phyloP scores from a whole-genome alignment of 768 basidiomycete species.

The Pleurotus sapidus region DNA sequence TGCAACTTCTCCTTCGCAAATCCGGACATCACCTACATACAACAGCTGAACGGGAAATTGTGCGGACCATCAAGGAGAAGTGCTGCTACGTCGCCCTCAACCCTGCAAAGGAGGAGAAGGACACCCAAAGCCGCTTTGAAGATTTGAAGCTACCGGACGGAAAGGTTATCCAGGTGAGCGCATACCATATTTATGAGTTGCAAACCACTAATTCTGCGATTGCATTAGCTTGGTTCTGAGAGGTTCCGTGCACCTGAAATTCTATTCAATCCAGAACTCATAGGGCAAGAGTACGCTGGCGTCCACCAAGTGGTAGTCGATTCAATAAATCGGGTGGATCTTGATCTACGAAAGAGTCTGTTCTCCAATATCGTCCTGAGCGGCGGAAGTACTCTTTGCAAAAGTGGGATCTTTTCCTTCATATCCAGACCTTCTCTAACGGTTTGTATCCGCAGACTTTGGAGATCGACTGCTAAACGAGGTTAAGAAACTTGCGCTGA shows the following conservation, averaged over 20 bases:
- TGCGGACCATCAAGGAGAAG: slow-evolving; percentile 97
- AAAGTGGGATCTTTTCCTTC: slow-evolving; percentile 51
- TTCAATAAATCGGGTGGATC: slow-evolving; percentile 93
- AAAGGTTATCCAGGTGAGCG: slow-evolving; percentile 79
- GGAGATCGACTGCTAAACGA: slow-evolving; percentile 96
- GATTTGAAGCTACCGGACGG: slow-evolving; percentile 95
- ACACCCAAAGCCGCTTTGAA: slow-evolving; percentile 70
- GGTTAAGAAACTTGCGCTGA: slow-evolving; percentile 92
- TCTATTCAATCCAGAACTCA: slow-evolving; percentile 94
- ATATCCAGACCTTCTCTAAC: not conserved
- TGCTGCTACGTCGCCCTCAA: slow-evolving; percentile 94
- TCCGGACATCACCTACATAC: slow-evolving; percentile 94
- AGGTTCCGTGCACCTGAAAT: slow-evolving; percentile 97
- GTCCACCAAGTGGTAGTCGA: slow-evolving; percentile 99
- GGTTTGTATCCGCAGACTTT: slow-evolving; percentile 54
- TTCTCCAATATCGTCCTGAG: slow-evolving; percentile 97
- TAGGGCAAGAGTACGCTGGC: slow-evolving; percentile 94
- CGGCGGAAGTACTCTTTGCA: slow-evolving; percentile 94
- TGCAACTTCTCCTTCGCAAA: slow-evolving; percentile 92
- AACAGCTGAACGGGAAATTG: slow-evolving; percentile 95
- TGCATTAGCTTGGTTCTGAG: slow-evolving; percentile 80
- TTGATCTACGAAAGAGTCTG: slow-evolving; percentile 92
- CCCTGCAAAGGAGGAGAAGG: slow-evolving; percentile 95
- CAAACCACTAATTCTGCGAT: too few species aligned
- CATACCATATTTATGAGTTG: slow-evolving; percentile 1